Evolutionary conservation across 768 basidiomycete species (phyloP).

Genomic region (Suillus plorans): DNA sequence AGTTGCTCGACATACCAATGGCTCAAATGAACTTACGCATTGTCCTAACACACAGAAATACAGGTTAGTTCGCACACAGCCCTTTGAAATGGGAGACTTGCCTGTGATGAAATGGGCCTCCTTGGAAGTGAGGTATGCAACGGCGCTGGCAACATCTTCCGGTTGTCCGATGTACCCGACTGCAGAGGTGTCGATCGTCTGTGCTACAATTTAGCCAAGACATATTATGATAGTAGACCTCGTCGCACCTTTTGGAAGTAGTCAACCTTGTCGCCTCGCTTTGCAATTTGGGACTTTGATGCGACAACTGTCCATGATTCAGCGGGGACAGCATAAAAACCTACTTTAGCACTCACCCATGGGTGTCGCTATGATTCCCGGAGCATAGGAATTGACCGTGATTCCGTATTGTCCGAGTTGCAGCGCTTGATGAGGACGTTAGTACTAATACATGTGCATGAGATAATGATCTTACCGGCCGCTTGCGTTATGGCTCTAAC

Average conservation of each 20-base stretch:
- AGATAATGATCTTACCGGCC: slow-evolving; percentile 25
- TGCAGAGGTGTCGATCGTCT: slow-evolving; percentile 2
- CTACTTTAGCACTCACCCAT: slow-evolving; percentile 23
- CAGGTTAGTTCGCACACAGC: not conserved
- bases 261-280: not conserved
- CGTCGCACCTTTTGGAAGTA: slow-evolving; percentile 2
- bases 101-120: slow-evolving; percentile 37
- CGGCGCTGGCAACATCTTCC: slow-evolving; percentile 30
- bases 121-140: slow-evolving; percentile 35
- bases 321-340: not conserved
- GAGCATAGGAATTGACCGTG: slow-evolving; percentile 40
- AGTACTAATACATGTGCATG: not conserved
- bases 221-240: not conserved
- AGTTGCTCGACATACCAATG: not conserved
- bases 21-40: slow-evolving; percentile 12
- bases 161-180: slow-evolving; percentile 26
- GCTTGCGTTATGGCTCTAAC: slow-evolving; percentile 39
- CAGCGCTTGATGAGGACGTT: slow-evolving; percentile 3
- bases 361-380: slow-evolving; percentile 30
- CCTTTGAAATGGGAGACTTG: slow-evolving; percentile 4
- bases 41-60: slow-evolving; percentile 5
- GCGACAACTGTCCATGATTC: not conserved
- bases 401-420: slow-evolving; percentile 33
- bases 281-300: not conserved
- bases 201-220: not conserved